Conservation (phyloP, 768 basidiomycete genomes). For the Auricularia heimuer region DNA sequence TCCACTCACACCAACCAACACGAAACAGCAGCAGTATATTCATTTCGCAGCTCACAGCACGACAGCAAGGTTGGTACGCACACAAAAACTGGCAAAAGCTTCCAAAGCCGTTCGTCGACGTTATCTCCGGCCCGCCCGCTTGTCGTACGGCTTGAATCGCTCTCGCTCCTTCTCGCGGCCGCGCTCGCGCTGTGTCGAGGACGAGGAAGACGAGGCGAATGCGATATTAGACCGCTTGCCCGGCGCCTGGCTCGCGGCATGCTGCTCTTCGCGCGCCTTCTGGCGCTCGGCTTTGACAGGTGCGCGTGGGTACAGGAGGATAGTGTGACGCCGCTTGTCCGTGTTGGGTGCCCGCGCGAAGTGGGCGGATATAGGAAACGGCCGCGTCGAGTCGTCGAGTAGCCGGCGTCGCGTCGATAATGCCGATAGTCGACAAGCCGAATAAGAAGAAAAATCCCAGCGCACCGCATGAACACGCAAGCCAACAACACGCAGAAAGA, state of each 20-base stretch:
- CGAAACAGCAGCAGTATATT: background rate
- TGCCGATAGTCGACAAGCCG: background rate
- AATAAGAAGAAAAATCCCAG: background rate
- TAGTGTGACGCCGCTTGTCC: background rate
- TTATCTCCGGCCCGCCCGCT: background rate
- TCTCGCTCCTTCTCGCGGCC: background rate
- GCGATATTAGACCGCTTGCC: constrained; percentile 54
- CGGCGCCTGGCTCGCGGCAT: constrained; percentile 37
- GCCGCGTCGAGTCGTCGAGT: background rate
- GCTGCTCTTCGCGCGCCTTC: constrained; percentile 55
- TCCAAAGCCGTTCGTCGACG: background rate
- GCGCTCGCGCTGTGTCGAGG: background rate
- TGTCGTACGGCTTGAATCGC: background rate
- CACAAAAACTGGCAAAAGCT: background rate
- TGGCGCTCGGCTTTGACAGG: constrained; percentile 45
- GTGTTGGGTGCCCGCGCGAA: too few relatives aligned
- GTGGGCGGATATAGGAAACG: background rate
- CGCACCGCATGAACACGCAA: background rate
- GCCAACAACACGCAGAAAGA: background rate
- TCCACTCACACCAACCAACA: too few relatives aligned
- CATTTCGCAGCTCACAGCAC: background rate
- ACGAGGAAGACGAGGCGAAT: constrained; percentile 34
- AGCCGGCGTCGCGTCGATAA: background rate
- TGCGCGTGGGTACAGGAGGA: constrained; percentile 1
- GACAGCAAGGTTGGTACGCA: background rate